Evolutionary conservation across 2,329 filamentous ascomycete genomes (phyloP).

Genomic region (Coniella lustricola): DNA sequence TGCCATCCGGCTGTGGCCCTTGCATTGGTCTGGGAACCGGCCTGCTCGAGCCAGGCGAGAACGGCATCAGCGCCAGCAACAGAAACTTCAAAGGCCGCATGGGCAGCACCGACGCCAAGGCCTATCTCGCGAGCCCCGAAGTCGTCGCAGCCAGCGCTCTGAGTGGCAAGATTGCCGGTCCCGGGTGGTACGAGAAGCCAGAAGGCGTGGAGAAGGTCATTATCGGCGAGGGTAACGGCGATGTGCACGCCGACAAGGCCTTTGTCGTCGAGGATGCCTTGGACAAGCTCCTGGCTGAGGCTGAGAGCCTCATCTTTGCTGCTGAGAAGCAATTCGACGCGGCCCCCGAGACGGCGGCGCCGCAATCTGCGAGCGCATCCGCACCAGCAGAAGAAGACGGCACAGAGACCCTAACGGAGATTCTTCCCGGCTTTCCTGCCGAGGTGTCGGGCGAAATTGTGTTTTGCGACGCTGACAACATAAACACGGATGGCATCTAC

Average conservation of each 20-base stretch:
- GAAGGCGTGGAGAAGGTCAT: conserved; percentile 60
- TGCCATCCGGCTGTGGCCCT: conserved; percentile 68
- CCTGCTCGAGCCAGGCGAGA: conserved; percentile 75
- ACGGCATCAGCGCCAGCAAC: conserved; percentile 77
- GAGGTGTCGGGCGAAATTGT: conserved; percentile 79
- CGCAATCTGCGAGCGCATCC: neutral
- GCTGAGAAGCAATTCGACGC: conserved; percentile 37
- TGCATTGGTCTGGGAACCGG: conserved; percentile 80
- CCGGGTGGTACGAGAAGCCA: conserved; percentile 68
- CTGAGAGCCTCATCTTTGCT: conserved; percentile 54
- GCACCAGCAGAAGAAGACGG: neutral
- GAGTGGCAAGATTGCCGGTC: conserved; percentile 60
- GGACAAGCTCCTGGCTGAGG: conserved; percentile 62
- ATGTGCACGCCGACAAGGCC: conserved; percentile 56
- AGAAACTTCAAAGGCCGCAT: conserved; percentile 90
- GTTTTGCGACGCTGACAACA: conserved; percentile 73
- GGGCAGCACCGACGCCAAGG: conserved; percentile 71
- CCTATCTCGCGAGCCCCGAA: conserved; percentile 83
- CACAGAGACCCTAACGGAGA: conserved; percentile 31
- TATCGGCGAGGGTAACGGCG: conserved; percentile 64
- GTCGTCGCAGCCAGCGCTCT: conserved; percentile 88
- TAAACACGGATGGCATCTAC: conserved; percentile 91
- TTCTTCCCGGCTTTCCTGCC: conserved; percentile 70
- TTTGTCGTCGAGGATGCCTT: conserved; percentile 63
- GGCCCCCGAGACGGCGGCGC: neutral